Evolutionary conservation across 257 asterid species (phyloP).

Genomic region (Solanum virginianum): DNA sequence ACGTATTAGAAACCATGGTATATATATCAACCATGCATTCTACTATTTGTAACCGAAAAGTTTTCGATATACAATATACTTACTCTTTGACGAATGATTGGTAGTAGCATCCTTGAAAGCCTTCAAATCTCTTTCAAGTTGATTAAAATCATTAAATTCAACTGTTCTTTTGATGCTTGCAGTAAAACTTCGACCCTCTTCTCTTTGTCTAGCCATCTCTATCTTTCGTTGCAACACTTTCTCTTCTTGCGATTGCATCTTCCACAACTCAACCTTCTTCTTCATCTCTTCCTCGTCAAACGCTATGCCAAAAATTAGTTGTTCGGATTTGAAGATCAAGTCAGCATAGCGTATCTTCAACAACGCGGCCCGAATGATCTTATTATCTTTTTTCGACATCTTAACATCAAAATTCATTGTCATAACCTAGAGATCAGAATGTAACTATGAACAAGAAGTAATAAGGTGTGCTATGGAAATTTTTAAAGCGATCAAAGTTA

Average conservation of each 20-base stretch:
- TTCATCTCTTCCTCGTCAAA: background rate
- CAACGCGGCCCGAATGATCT: background rate
- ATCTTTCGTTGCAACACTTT: background rate
- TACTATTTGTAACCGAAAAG: background rate
- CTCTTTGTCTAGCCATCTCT: background rate
- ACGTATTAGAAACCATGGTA: background rate
- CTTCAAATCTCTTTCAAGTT: background rate
- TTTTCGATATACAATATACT: too few species aligned
- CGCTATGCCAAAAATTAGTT: background rate
- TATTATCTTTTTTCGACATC: background rate
- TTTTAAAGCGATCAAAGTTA: too few species aligned
- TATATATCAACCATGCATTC: background rate
- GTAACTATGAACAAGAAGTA: background rate
- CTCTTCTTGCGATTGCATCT: background rate
- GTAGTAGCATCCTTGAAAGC: background rate
- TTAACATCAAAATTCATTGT: background rate
- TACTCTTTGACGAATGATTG: background rate
- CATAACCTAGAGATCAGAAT: background rate
- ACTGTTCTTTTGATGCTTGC: background rate
- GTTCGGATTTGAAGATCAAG: background rate
- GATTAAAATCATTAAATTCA: background rate
- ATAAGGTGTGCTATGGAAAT: too few species aligned
- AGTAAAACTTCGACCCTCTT: background rate
- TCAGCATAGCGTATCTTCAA: background rate
- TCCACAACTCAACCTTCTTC: background rate